phyloP scores from a whole-genome alignment of 2,329 filamentous ascomycete species.

The Aspergillus costaricaensis region DNA sequence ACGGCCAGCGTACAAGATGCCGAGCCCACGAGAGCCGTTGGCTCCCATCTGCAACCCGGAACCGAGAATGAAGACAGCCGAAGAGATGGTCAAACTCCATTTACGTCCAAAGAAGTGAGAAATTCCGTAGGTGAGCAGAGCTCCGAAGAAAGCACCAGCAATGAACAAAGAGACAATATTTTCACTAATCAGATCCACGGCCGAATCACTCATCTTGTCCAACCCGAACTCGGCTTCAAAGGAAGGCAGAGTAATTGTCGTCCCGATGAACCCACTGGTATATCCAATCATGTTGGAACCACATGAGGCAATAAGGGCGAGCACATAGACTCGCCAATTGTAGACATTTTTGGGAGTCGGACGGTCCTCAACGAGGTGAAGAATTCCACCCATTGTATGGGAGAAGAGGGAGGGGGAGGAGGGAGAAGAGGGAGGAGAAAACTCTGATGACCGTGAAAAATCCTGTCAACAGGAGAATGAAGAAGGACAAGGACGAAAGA shows the following conservation, averaged over 20 bases:
- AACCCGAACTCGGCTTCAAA: slow-evolving; percentile 70
- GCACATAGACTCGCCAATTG: slow-evolving; percentile 61
- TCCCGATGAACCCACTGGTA: slow-evolving; percentile 77
- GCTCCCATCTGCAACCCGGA: slow-evolving; percentile 69
- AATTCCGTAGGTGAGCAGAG: slow-evolving; percentile 63
- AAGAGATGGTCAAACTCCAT: slow-evolving; percentile 62
- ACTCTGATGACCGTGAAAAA: background rate
- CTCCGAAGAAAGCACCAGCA: slow-evolving; percentile 79
- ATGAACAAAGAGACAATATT: slow-evolving; percentile 80
- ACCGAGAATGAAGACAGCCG: slow-evolving; percentile 66
- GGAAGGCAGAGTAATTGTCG: slow-evolving; percentile 68
- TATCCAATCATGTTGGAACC: slow-evolving; percentile 62
- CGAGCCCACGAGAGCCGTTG: slow-evolving; percentile 59
- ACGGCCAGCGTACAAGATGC: slow-evolving; percentile 56
- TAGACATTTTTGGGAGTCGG: slow-evolving; percentile 60
- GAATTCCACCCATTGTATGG: slow-evolving; percentile 32
- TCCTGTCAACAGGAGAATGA: background rate
- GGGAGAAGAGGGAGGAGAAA: slow-evolving; percentile 7
- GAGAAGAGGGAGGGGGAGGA: slow-evolving; percentile 6
- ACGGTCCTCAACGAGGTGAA: slow-evolving; percentile 45
- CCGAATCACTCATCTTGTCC: slow-evolving; percentile 46
- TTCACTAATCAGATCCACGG: slow-evolving; percentile 63
- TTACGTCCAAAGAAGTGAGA: slow-evolving; percentile 67
- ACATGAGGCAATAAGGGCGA: slow-evolving; percentile 56
- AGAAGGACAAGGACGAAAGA: slow-evolving; percentile 4